phyloP scores from a whole-genome alignment of 2,329 filamentous ascomycete genomes.

The Chaetomium olivaceum region DNA sequence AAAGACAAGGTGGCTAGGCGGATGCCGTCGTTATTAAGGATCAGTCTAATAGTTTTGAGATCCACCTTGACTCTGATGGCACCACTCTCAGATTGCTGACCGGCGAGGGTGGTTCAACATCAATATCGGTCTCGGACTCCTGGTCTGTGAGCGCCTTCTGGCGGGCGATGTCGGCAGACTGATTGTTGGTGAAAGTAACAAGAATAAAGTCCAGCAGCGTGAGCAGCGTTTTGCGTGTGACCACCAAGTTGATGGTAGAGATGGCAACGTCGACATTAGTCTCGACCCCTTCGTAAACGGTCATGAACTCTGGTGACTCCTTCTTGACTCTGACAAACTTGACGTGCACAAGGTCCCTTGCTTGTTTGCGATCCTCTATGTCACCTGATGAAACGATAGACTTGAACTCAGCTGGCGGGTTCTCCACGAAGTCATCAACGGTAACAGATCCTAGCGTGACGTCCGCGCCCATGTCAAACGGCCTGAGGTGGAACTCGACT shows the following conservation, averaged over 20 bases:
- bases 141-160: slow-evolving; percentile 44
- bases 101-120: slow-evolving; percentile 40
- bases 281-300: slow-evolving; percentile 87
- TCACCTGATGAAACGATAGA: slow-evolving; percentile 90
- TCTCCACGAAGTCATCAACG: slow-evolving; percentile 93
- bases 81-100: slow-evolving; percentile 53
- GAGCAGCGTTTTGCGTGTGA: slow-evolving; percentile 88
- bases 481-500: slow-evolving; percentile 82
- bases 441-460: slow-evolving; percentile 83
- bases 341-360: slow-evolving; percentile 80
- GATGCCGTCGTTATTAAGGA: slow-evolving; percentile 97
- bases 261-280: slow-evolving; percentile 89
- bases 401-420: slow-evolving; percentile 87
- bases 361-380: slow-evolving; percentile 69
- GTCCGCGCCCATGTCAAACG: slow-evolving; percentile 91
- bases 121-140: slow-evolving; percentile 43
- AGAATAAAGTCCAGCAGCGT: slow-evolving; percentile 94
- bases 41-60: slow-evolving; percentile 87
- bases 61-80: slow-evolving; percentile 94
- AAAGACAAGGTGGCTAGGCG: slow-evolving; percentile 89
- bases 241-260: slow-evolving; percentile 93
- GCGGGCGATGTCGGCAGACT: slow-evolving; percentile 36
- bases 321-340: slow-evolving; percentile 89
- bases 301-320: slow-evolving; percentile 89
- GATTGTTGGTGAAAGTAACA: slow-evolving; percentile 75